Evolutionary conservation across 1,139 yeast genomes (phyloP), one percentile per base, ranked within the genome.

Genomic region (Oligophagozyma castellii): DNA sequence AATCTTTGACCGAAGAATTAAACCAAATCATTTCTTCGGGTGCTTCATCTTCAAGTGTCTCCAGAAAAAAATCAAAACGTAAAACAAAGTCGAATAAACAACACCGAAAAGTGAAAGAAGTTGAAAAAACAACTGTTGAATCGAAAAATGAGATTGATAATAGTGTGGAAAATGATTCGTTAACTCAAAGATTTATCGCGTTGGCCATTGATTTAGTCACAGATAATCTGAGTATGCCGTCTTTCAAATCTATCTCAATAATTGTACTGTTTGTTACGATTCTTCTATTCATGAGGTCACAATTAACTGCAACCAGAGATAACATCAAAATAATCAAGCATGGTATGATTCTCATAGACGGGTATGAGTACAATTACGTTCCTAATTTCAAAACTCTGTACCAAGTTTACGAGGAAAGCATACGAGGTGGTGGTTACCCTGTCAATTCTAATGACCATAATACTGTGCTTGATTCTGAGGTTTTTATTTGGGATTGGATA

Each of bases 401-500:
- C 31, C 52, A 56, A 19, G 58, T 51, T 22, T 48, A 66, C 35
- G 56, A 56, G 29, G 56, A 59, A 34, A 51, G 49, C 10, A 42
- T 51, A 24, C 39, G 52, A 29, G 55, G 29, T 42, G 61, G 29
- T 6, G 27, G 24, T 13, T 32, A 19, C 16, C 16, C 28, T 3
- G 28, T 26, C 6, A 25, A 26, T n/a, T 25, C 28, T n/a, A 26
- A 22, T 5, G 29, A 24, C 15, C 26, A 28, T 10, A 37, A 38
- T 22, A 28, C 44, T 23, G 26, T 46, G 12, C 31, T 33, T 37
- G 61, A 65, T 32, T 69, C 73, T 34, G 93, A 83, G 51, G 64
- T 66, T 22, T 66, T 67, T 23, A 53, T 84, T 33, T 84, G 95
- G 94, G 65, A 70, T 29, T 84, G 95, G 95, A 65, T 83, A 25